Base-by-base conservation (phyloP, 441 rosid species). In the Dalechampia spathulata region DNA sequence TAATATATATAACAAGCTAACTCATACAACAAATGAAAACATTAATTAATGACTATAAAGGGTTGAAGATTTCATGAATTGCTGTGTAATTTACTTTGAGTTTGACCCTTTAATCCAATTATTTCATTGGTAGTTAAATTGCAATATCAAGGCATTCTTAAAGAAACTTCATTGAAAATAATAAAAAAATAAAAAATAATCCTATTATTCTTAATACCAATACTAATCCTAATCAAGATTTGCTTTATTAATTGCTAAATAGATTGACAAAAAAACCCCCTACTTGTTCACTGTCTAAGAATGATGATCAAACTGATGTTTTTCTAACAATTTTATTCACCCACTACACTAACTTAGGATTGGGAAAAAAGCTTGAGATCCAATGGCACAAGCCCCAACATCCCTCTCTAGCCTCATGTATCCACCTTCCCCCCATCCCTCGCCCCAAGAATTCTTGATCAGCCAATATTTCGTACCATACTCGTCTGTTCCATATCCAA, bases 371-470 rank as follows among this genome's bases (percentile, higher is more conserved):
- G 82, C 74, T 19, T 67, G 23, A 79, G 70, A 73, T 22, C 80
- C 77, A 65, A 82, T 77, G 26, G 87, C 93, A 57, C 93, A 85
- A 19, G 58, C 58, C 15, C 93, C 89, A 26, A 45, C 14, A 50
- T 62, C 74, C 20, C 82, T 80, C 51, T 46, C 42, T 65, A 85
- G 67, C 63, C 72, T 70, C 32, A 78, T 21, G 45, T 80, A 85
- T 5, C 87, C 93, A 20, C 73, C 62, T 77, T 85, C 89, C 20
- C 93, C 93, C 87, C 89, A 85, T 22, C n/a, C 19, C 8, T 53
- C 30, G 8, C 87, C 85, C 93, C 87, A 80, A 13, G 86, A 83
- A 47, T 82, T 82, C 71, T 80, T 85, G 47, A 80, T 76, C 17
- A 80, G 45, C 93, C 93, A 78, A 36, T 80, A 78, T 58, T 75